Conservation (phyloP, 495 filamentous ascomycete species). For the Talaromyces wortmannii region DNA sequence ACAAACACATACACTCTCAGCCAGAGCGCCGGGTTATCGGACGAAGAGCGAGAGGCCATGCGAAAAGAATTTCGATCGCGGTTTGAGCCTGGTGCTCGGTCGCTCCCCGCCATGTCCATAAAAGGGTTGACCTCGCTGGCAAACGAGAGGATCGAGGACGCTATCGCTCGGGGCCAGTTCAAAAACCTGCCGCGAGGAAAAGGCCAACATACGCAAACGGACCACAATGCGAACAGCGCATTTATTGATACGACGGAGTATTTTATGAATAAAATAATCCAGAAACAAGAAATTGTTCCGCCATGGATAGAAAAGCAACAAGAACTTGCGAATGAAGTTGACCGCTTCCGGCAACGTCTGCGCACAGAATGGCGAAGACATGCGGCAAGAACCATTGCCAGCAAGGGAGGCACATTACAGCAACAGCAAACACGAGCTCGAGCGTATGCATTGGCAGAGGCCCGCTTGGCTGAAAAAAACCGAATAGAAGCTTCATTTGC, state of each 20-base stretch:
- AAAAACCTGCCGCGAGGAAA: conserved; percentile 80
- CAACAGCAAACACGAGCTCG: conserved; percentile 66
- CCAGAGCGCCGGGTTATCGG: conserved; percentile 51
- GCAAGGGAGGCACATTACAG: conserved; percentile 70
- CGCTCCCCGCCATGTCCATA: conserved; percentile 65
- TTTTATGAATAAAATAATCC: conserved; percentile 97
- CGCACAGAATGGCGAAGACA: conserved; percentile 84
- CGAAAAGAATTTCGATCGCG: conserved; percentile 71
- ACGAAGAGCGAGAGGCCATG: conserved; percentile 63
- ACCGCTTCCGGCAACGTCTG: conserved; percentile 64
- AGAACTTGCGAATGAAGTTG: conserved; percentile 65
- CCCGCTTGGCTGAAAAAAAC: conserved; percentile 29
- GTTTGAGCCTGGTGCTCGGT: conserved; percentile 63
- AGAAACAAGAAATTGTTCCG: conserved; percentile 67
- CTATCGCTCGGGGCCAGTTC: conserved; percentile 87
- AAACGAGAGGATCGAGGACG: conserved; percentile 91
- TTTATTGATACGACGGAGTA: conserved; percentile 97
- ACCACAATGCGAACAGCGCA: conserved; percentile 76
- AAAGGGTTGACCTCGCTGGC: conserved; percentile 77
- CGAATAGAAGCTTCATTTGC: conserved; percentile 41
- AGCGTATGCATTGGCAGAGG: conserved; percentile 70
- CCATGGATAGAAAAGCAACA: conserved; percentile 94
- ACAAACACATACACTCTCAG: conserved; percentile 64
- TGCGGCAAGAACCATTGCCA: conserved; percentile 72
- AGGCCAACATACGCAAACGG: conserved; percentile 58